Conservation (phyloP, 2,329 filamentous ascomycete genomes). For the Colletotrichum eleusines region DNA sequence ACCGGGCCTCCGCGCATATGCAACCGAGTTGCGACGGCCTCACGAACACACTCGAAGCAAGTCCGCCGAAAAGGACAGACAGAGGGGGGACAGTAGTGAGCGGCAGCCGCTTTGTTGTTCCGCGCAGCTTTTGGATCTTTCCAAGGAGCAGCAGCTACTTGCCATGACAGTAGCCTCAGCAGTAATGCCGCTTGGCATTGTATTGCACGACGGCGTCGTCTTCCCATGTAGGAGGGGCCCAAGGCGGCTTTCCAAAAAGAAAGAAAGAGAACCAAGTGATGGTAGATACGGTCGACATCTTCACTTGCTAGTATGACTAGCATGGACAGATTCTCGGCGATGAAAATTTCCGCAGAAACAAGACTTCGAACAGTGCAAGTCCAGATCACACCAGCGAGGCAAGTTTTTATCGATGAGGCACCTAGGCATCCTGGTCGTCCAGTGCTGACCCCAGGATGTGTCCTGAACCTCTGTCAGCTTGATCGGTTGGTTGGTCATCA, state of each 20-base stretch:
- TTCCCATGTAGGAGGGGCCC: background rate
- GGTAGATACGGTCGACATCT: background rate
- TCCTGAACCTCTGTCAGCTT: background rate
- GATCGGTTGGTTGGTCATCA: constrained; percentile 22
- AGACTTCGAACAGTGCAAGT: background rate
- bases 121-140: background rate
- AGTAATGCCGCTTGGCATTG: constrained; percentile 22
- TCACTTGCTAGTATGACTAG: background rate
- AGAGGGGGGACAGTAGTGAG: too few relatives aligned
- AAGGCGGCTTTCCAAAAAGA: background rate
- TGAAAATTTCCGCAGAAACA: background rate
- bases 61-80: background rate
- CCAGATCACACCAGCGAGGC: too few relatives aligned
- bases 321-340: too few relatives aligned
- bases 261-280: too few relatives aligned
- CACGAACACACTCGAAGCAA: background rate
- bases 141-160: background rate
- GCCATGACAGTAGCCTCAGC: background rate
- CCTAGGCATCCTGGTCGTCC: background rate
- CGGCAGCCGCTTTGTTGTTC: too few relatives aligned
- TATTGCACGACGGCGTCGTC: constrained; percentile 11
- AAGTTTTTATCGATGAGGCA: background rate
- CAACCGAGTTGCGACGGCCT: background rate
- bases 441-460: background rate
- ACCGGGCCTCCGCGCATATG: background rate